Conservation (phyloP, 192 early-diverging fungal species). For the Neocallimastix lanati region DNA sequence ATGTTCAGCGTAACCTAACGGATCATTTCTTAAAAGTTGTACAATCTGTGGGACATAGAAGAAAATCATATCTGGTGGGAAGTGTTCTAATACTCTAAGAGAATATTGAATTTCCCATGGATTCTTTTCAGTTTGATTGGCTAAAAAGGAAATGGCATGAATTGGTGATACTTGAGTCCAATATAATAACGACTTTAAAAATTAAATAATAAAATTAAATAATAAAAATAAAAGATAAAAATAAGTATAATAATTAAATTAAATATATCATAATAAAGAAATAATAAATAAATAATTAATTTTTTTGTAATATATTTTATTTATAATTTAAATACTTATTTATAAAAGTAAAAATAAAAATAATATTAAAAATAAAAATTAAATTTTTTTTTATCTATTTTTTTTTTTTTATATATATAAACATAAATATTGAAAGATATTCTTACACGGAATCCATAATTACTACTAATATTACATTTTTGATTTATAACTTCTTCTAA, state of each 20-base stretch:
- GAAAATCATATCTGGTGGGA: slow-evolving; percentile 85
- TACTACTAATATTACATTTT: not conserved
- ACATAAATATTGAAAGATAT: too few species aligned
- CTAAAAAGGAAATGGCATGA: slow-evolving; percentile 62
- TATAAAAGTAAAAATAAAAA: too few species aligned
- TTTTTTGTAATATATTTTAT: too few species aligned
- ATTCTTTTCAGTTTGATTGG: slow-evolving; percentile 37
- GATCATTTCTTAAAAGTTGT: slow-evolving; percentile 79
- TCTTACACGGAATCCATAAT: slow-evolving; percentile 4
- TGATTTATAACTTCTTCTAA: not conserved
- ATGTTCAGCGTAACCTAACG: slow-evolving; percentile 74
- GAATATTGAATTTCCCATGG: slow-evolving; percentile 90
- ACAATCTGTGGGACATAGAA: slow-evolving; percentile 98
- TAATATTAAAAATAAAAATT: too few species aligned
- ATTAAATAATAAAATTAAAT: too few species aligned
- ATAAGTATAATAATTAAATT: not conserved
- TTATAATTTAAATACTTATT: too few species aligned
- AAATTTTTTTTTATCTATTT: too few species aligned
- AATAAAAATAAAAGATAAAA: too few species aligned
- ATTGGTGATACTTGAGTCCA: slow-evolving; percentile 84
- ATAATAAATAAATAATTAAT: too few species aligned
- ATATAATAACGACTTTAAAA: slow-evolving; percentile 48
- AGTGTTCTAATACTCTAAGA: slow-evolving; percentile 73
- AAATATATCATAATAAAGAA: slow-evolving; percentile 8
- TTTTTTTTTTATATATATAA: too few species aligned